Evolutionary conservation across 2,329 filamentous ascomycete species (phyloP), one percentile per base, ranked within the genome.

Genomic region (Trichophyton simii): DNA sequence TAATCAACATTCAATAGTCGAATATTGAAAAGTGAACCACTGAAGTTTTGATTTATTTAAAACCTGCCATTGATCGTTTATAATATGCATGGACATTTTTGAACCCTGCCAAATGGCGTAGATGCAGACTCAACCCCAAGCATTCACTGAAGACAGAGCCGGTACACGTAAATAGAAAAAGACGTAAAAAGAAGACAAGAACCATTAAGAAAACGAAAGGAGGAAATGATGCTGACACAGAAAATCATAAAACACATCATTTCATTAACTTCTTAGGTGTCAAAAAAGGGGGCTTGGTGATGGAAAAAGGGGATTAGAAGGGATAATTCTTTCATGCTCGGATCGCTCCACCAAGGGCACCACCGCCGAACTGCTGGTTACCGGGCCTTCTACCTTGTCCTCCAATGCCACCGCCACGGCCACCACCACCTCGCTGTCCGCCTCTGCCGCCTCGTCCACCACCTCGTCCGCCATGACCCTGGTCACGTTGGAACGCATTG

Each of bases 401-500:
- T 54, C 73, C 73, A 62, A 72, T 72, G 18, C 75, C 59, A 62
- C 73, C 68, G 62, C 73, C 68, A 48, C 73, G 70, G 64, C 74
- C 74, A 58, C 75, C 72, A 55, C 69, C 70, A 54, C 68, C 68
- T 62, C 73, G 67, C 48, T 74, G 67, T 54, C 78, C 76, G 65
- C 84, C 79, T 60, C 83, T 76, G 57, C 87, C 82, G 31, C 81
- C 78, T 50, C 86, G 78, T 60, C 81, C 79, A 48, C 87, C 86
- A 64, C 87, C 83, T 76, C 84, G 71, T 73, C 85, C 78, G 65
- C 83, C 88, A 66, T 87, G 83, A 62, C 88, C 89, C 66, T 89
- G 88, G 79, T 96, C 90, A 74, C 92, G 82, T 81, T 96, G 91
- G 77, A 97, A 97, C 31, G 91, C 92, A 71, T 95, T 95, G 63